Conservation (phyloP, 2,329 filamentous ascomycete genomes). For the Diaporthe citrichinensis region DNA sequence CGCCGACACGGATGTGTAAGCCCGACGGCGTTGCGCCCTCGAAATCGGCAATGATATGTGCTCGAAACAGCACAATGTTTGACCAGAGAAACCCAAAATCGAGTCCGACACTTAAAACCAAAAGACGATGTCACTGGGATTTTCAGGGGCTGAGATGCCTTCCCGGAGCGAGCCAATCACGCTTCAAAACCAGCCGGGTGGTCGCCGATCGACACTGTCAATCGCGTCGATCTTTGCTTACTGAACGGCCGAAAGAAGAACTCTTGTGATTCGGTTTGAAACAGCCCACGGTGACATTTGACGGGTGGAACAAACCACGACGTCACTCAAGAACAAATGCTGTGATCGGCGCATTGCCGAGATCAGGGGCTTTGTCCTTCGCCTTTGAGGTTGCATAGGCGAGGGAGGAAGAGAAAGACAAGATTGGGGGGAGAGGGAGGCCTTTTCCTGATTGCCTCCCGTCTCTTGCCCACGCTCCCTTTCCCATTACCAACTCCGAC, state of each 20-base stretch:
- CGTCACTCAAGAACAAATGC: constrained; percentile 33
- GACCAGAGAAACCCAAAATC: background rate
- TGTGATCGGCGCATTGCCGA: constrained; percentile 34
- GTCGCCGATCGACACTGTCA: constrained; percentile 30
- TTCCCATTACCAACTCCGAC: background rate
- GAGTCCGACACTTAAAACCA: background rate
- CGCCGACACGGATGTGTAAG: background rate
- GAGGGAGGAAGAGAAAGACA: constrained; percentile 14
- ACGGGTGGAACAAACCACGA: constrained; percentile 32
- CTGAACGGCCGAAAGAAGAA: constrained; percentile 10
- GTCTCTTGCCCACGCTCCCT: constrained; percentile 4
- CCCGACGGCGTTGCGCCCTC: background rate
- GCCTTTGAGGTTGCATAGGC: background rate
- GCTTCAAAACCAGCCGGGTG: background rate
- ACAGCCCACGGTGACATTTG: constrained; percentile 29
- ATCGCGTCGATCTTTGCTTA: constrained; percentile 15
- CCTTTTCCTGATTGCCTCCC: background rate
- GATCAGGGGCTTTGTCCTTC: constrained; percentile 35
- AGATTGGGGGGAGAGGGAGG: background rate
- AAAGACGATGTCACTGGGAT: constrained; percentile 16
- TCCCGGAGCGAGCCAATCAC: constrained; percentile 9
- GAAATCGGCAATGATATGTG: background rate
- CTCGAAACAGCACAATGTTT: constrained; percentile 22
- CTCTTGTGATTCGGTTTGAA: constrained; percentile 32
- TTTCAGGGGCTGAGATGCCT: constrained; percentile 25